Base-by-base conservation (phyloP, 2,329 filamentous ascomycete genomes). In the Elsinoe perseae region DNA sequence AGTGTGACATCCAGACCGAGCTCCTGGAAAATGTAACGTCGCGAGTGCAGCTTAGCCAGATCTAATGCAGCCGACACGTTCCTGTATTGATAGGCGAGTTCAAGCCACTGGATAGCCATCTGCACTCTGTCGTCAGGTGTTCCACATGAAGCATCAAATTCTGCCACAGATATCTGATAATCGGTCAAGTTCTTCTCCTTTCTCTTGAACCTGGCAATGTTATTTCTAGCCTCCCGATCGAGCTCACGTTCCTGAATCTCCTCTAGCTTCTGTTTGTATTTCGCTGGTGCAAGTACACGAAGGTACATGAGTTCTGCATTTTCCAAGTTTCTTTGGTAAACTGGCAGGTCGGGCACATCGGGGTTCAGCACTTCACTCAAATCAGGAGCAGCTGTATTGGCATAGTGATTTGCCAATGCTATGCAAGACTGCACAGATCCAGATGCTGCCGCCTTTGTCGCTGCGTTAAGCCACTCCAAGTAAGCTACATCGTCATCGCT, bases 371-470 rank as follows among this genome's bases (percentile, higher is more conserved):
- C 42, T 12, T 58, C 27, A 5, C n/a, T 32, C 23, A 38, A 23
- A 12, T 27, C 21, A 14, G 57, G 50, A 34, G 67, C 66, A 67
- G 14, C 61, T 60, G 36, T 59, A 64, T 63, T 57, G 10, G 62
- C 61, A 58, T 76, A 76, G 61, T 72, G 76, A 16, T 64, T 58
- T 1, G 63, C 73, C 8, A 77, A 63, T 9, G 67, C 58, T 32
- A 69, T 65, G 25, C 67, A 68, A 7, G 74, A 72, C 54, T 68
- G 66, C 5, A 63, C 57, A 50, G 74, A 68, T 1, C 70, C 69
- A 4, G 69, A 69, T 9, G 70, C 68, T 2, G 74, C 75, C 1
- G 74, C 73, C 65, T 76, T 76, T 30, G 66, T 75, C 54, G 71
- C 71, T 59, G 72, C 70, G 57, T 69, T 69, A 7, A 76, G 63